Base-by-base conservation (phyloP, 495 filamentous ascomycete genomes). In the Podospora appendiculata region DNA sequence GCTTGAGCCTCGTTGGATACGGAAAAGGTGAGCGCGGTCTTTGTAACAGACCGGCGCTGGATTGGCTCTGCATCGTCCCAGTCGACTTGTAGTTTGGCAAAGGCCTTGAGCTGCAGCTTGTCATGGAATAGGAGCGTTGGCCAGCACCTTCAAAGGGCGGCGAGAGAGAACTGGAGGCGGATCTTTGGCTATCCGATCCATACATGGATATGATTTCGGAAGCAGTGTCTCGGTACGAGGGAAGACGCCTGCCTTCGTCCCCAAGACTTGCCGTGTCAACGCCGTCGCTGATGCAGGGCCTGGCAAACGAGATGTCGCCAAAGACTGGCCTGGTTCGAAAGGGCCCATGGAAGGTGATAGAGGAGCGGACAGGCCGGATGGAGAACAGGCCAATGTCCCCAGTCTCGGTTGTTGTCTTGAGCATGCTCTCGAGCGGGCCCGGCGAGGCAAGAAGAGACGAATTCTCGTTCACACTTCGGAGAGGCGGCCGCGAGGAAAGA, bases 401-500 rank as follows among this genome's bases (percentile, higher is more conserved):
- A 1, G 80, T 79, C 64, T 88, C 85, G 0, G 84, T 88, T 0
- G 76, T 83, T 8, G 78, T 87, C 62, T 77, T 86, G 41, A 88
- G 76, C 84, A 88, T 87, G 61, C 79, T 78, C 54, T 78, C 70
- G 18, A 76, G 50, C 7, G 74, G 70, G 0, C 69, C 73, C n/a
- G 70, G 74, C 0, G 72, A 75, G 34, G 61, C 58, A 10, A 75
- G 54, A 43, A 72, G 57, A 16, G 65, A 63, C 0, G 57, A 47
- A 40, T 68, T 69, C 45, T 70, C 66, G 18, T 69, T 68, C 9
- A 68, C 58, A 41, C 58, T 67, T 38, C 67, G 64, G 11, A 73
- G 66, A 4, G 70, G 67, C 33, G 45, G 57, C 36, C 47, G 57
- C 7, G 49, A 46, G 57, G 56, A 62, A 45, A 17, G 61, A 46